Evolutionary conservation across 1,284 basidiomycete species (phyloP).

Genomic region (Fereydounia khargensis): DNA sequence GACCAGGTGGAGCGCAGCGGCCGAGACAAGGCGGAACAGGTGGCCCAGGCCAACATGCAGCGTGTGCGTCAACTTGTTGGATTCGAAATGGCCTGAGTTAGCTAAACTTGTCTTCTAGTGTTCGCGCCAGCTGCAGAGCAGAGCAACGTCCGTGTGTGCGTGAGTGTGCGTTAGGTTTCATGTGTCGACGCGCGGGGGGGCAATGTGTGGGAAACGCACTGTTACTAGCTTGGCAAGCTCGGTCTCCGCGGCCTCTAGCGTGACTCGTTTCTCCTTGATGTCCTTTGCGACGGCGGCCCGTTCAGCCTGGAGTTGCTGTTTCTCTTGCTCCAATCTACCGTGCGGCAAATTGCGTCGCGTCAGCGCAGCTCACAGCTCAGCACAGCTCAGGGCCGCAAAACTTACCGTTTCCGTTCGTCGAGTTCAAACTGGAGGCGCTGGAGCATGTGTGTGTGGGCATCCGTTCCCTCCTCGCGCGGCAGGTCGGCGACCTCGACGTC

Average conservation of each 20-base stretch:
- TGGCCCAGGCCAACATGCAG: slow-evolving; percentile 67
- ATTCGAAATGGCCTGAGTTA: slow-evolving; percentile 60
- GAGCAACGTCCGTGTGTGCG: slow-evolving; percentile 16
- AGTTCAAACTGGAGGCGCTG: slow-evolving; percentile 20
- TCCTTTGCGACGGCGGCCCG: slow-evolving; percentile 17
- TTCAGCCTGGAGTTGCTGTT: slow-evolving; percentile 16
- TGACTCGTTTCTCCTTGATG: slow-evolving; percentile 29
- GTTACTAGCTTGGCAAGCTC: slow-evolving; percentile 11
- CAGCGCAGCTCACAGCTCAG: too few species aligned
- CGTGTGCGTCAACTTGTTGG: slow-evolving; percentile 71
- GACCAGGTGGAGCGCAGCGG: slow-evolving; percentile 68
- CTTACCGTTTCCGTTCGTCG: slow-evolving; percentile 9
- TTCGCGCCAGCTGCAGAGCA: slow-evolving; percentile 4
- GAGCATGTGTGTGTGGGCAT: slow-evolving; percentile 25
- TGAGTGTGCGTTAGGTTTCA: neutral
- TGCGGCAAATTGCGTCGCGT: too few species aligned
- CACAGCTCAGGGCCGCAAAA: neutral
- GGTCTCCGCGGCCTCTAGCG: slow-evolving; percentile 20
- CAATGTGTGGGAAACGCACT: neutral
- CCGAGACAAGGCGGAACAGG: slow-evolving; percentile 65
- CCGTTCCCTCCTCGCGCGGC: slow-evolving; percentile 9
- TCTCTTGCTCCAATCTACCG: slow-evolving; percentile 13
- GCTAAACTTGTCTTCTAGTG: neutral
- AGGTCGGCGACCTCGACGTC: slow-evolving; percentile 25
- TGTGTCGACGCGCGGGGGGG: neutral